phyloP scores from a whole-genome alignment of 768 basidiomycete genomes.

The Leccinum sublutescens region DNA sequence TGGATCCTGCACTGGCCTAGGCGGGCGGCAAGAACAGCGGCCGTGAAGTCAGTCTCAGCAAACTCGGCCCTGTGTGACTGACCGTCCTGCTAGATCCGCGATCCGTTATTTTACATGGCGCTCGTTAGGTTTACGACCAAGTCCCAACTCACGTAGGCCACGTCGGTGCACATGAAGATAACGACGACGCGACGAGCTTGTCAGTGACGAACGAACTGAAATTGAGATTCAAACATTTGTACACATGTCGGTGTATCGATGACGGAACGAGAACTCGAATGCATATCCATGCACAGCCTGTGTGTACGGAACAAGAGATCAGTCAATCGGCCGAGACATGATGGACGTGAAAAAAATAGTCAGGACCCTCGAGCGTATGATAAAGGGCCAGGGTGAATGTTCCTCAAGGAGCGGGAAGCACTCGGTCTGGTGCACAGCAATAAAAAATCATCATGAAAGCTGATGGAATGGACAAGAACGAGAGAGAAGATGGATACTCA shows the following conservation, averaged over 20 bases:
- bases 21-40: too few relatives aligned
- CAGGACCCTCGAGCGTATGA: too few relatives aligned
- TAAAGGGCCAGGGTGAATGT: too few relatives aligned
- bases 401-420: slow-evolving; percentile 21
- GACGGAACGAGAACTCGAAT: not conserved
- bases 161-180: slow-evolving; percentile 77
- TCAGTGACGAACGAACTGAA: not conserved
- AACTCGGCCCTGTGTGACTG: slow-evolving; percentile 60
- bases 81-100: not conserved
- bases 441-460: too few relatives aligned
- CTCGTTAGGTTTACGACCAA: slow-evolving; percentile 54
- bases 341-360: not conserved
- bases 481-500: too few relatives aligned
- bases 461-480: too few relatives aligned
- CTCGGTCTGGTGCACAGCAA: slow-evolving; percentile 9
- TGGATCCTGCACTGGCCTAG: too few relatives aligned
- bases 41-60: slow-evolving; percentile 67
- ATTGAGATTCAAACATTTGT: not conserved
- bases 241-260: not conserved
- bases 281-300: not conserved
- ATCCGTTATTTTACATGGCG: not conserved
- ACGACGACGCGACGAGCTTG: slow-evolving; percentile 30
- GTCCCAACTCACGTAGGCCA: slow-evolving; percentile 70
- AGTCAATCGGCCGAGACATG: not conserved
- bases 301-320: not conserved